Percentiles rank a stretch among this genome's conserved stretches.
Evolutionary conservation across 2,329 filamentous ascomycete species (phyloP).

Genomic region (Ceratocystis lukuohia): DNA sequence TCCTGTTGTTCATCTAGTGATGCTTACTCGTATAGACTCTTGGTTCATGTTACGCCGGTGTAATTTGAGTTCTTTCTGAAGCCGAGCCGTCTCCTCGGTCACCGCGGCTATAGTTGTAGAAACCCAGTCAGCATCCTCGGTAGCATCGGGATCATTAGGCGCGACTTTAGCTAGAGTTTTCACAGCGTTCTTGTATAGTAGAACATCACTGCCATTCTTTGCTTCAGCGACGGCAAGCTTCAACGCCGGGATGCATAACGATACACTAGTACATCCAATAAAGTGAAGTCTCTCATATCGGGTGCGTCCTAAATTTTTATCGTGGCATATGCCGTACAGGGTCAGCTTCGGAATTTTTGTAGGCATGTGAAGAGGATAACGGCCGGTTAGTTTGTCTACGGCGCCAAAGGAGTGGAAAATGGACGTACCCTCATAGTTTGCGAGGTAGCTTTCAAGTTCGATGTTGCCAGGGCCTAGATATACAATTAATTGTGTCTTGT

Average conservation of each 20-base stretch:
- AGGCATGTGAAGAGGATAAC: no score
- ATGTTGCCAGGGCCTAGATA: slow-evolving; percentile 64
- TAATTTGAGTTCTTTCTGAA: slow-evolving; percentile 73
- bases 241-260: slow-evolving; percentile 66
- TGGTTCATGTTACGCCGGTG: slow-evolving; percentile 98
- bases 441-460: slow-evolving; percentile 79
- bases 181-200: slow-evolving; percentile 55
- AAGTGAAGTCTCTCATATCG: slow-evolving; percentile 67
- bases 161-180: slow-evolving; percentile 49
- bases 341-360: background rate
- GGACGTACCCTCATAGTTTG: slow-evolving; percentile 68
- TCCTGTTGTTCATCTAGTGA: no score
- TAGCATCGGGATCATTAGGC: slow-evolving; percentile 54
- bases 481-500: slow-evolving; percentile 16
- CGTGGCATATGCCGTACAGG: background rate
- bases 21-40: slow-evolving; percentile 27
- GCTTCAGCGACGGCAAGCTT: slow-evolving; percentile 64
- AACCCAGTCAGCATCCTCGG: slow-evolving; percentile 62
- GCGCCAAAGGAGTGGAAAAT: background rate
- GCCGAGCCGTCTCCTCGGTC: slow-evolving; percentile 54
- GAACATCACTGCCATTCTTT: slow-evolving; percentile 60
- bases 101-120: slow-evolving; percentile 52
- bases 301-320: slow-evolving; percentile 49
- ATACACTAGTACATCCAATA: slow-evolving; percentile 65
- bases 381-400: background rate